Conservation (phyloP, 495 filamentous ascomycete species). For the Annulohypoxylon bovei region DNA sequence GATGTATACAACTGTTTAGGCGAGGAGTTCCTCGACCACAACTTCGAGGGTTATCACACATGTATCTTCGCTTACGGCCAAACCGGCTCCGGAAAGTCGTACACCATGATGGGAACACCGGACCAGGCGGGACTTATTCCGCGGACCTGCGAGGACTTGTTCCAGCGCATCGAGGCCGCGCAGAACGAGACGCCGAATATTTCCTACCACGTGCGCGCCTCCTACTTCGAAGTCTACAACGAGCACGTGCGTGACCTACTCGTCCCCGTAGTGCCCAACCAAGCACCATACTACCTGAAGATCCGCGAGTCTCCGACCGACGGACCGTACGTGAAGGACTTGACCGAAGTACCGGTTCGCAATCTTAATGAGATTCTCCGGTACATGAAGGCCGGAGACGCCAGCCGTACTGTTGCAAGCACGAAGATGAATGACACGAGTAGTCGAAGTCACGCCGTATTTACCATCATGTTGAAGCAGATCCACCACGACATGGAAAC, state of each 20-base stretch:
- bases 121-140: slow-evolving; percentile 90
- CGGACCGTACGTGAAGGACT: slow-evolving; percentile 96
- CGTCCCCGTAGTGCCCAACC: slow-evolving; percentile 72
- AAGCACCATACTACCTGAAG: slow-evolving; percentile 90
- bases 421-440: slow-evolving; percentile 99
- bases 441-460: slow-evolving; percentile 93
- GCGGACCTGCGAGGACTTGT: slow-evolving; percentile 95
- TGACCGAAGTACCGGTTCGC: slow-evolving; percentile 90
- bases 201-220: slow-evolving; percentile 95
- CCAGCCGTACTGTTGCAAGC: slow-evolving; percentile 87
- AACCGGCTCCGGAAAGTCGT: slow-evolving; percentile 96
- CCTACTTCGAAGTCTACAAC: slow-evolving; percentile 99
- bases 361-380: slow-evolving; percentile 84
- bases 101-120: slow-evolving; percentile 98
- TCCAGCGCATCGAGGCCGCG: slow-evolving; percentile 89
- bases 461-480: slow-evolving; percentile 97
- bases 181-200: slow-evolving; percentile 79
- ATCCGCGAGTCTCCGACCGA: slow-evolving; percentile 95
- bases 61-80: slow-evolving; percentile 99
- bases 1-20: slow-evolving; percentile 95
- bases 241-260: slow-evolving; percentile 97
- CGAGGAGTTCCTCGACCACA: slow-evolving; percentile 98
- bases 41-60: slow-evolving; percentile 99
- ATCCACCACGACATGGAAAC: slow-evolving; percentile 91
- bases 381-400: slow-evolving; percentile 90